Conservation (phyloP, 1,284 basidiomycete species). For the Boletus sp. region DNA sequence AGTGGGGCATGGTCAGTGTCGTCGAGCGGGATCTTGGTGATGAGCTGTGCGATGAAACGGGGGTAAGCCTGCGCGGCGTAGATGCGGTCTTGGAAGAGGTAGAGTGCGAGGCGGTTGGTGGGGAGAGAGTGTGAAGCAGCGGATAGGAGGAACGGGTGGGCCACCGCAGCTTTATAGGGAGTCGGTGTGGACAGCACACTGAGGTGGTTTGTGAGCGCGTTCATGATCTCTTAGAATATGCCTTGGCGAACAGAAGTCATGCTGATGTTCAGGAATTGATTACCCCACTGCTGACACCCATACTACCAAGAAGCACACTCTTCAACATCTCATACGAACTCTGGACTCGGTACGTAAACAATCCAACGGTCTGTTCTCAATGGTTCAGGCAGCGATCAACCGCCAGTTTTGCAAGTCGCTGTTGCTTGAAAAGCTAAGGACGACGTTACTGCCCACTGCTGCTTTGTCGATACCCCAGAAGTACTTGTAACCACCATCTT, state of each 20-base stretch:
- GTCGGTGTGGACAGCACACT: conserved; percentile 40
- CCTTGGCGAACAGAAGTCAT: too few relatives aligned
- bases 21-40: conserved; percentile 55
- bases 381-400: neutral
- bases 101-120: conserved; percentile 52
- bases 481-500: neutral
- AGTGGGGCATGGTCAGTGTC: conserved; percentile 29
- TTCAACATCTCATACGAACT: neutral
- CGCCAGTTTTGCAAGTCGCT: neutral
- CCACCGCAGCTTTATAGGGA: conserved; percentile 51
- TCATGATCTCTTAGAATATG: too few relatives aligned
- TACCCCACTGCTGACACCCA: too few relatives aligned
- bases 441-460: neutral
- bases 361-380: neutral
- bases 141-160: conserved; percentile 58
- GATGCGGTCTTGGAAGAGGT: conserved; percentile 69
- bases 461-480: neutral
- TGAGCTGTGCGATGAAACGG: conserved; percentile 60
- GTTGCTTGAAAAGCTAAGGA: neutral
- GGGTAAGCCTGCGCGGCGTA: conserved; percentile 73
- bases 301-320: too few relatives aligned
- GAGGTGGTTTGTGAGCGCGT: conserved; percentile 34
- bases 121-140: conserved; percentile 57
- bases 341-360: neutral
- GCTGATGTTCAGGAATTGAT: too few relatives aligned